Percentiles rank a stretch among this genome's conserved stretches.
These are phyloP conservation scores for Acarospora socialis DNA, from an alignment of 2,329 filamentous ascomycete species.

Conservation along the genomic window DNA sequence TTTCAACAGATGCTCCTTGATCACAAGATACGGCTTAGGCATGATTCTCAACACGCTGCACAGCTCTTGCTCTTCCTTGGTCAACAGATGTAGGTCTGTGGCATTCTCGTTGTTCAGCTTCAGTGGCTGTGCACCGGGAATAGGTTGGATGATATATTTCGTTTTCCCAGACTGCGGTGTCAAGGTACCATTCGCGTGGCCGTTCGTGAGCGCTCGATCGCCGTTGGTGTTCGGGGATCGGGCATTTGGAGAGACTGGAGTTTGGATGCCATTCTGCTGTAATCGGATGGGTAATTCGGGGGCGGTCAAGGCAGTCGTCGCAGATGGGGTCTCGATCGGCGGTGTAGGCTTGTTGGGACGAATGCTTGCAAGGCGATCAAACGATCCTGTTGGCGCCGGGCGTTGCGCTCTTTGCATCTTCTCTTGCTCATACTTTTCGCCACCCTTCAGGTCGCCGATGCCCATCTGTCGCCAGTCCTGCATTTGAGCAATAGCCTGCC, in stretches of 20 bases:
- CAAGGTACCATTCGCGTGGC: slow-evolving; percentile 10
- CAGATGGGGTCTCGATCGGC: slow-evolving; percentile 54
- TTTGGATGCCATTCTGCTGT: slow-evolving; percentile 24
- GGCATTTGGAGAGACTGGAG: slow-evolving; percentile 25
- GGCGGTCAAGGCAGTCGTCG: slow-evolving; percentile 61
- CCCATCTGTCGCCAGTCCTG: slow-evolving; percentile 85
- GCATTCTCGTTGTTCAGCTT: slow-evolving; percentile 60
- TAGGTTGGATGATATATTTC: slow-evolving; percentile 37
- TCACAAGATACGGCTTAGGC: slow-evolving; percentile 87
- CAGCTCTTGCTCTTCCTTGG: slow-evolving; percentile 68
- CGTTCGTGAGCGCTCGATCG: slow-evolving; percentile 13
- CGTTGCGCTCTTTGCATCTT: slow-evolving; percentile 61
- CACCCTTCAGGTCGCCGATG: slow-evolving; percentile 70
- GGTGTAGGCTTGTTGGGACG: slow-evolving; percentile 55
- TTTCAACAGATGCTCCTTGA: slow-evolving; percentile 84
- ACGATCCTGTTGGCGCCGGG: slow-evolving; percentile 56
- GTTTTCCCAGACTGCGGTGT: too few relatives aligned
- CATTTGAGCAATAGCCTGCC: slow-evolving; percentile 76
- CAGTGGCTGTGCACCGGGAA: slow-evolving; percentile 36
- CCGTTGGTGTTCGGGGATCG: slow-evolving; percentile 32
- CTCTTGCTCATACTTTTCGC: slow-evolving; percentile 85
- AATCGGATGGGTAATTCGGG: slow-evolving; percentile 59
- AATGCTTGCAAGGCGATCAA: slow-evolving; percentile 67
- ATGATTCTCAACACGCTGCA: slow-evolving; percentile 74
- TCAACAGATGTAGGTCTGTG: slow-evolving; percentile 72